Percentiles rank a stretch among this genome's conserved stretches.
These are phyloP conservation scores for Fusarium miscanthi DNA, from an alignment of 2,329 filamentous ascomycete species.

Conservation along the genomic window DNA sequence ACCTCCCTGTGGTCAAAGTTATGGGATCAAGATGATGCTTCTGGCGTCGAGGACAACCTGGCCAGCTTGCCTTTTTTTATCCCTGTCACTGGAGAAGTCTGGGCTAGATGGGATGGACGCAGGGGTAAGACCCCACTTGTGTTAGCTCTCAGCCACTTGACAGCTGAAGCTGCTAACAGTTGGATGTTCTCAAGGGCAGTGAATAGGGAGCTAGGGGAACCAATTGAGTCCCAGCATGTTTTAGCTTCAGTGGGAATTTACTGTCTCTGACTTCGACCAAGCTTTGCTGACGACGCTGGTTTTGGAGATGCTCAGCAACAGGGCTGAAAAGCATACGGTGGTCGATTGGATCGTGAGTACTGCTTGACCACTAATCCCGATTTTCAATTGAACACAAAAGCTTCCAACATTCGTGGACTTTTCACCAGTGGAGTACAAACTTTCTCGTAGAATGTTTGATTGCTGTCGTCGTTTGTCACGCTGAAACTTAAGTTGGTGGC, in stretches of 20 bases:
- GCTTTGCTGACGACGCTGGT: not conserved
- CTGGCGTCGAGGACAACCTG: slow-evolving; percentile 44
- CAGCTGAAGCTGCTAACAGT: slow-evolving; percentile 35
- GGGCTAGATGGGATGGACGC: slow-evolving; percentile 31
- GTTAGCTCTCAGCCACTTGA: slow-evolving; percentile 34
- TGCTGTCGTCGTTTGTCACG: not conserved
- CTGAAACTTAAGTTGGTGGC: not conserved
- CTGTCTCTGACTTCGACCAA: not conserved
- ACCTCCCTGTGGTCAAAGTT: slow-evolving; percentile 36
- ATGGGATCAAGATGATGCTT: slow-evolving; percentile 36
- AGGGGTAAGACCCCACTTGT: slow-evolving; percentile 42
- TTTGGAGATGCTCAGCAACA: not conserved
- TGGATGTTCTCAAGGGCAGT: slow-evolving; percentile 1
- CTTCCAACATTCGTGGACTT: not conserved
- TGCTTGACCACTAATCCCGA: not conserved
- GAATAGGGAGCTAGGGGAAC: slow-evolving; percentile 1
- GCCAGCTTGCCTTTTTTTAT: slow-evolving; percentile 38
- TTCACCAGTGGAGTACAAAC: not conserved
- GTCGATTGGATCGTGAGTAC: not conserved
- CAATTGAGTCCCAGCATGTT: slow-evolving; percentile 13
- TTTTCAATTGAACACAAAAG: not conserved
- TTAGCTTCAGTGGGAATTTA: slow-evolving; percentile 5
- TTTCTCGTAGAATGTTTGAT: not conserved
- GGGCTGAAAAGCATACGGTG: not conserved
- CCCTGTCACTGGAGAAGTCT: slow-evolving; percentile 20